Evolutionary conservation across 2,329 filamentous ascomycete species (phyloP), one percentile per base, ranked within the genome.

Genomic region (Botrytis byssoidea): DNA sequence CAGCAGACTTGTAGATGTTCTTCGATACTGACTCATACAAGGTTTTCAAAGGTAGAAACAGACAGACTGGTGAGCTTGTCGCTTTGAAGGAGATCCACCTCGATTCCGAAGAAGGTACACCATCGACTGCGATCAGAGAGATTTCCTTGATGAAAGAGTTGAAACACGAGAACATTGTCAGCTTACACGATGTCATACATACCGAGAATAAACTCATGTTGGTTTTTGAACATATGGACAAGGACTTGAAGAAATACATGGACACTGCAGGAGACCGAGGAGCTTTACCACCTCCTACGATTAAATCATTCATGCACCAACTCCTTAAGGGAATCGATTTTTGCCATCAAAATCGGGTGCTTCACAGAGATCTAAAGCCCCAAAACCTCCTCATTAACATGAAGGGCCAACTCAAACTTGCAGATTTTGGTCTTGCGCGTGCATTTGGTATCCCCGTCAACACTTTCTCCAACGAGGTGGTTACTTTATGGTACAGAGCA

Each of bases 161-260:
- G 78, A 98, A 98, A 84, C 96, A 99, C 84, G 95, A 98, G 83
- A 98, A 98, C 82, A 98, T 99, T 78, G 95, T 99, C 79, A 93
- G 92, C 74, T 90, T 99, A 8, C 94, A 98, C 87, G 96, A 99
- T 87, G 96, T 99, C 73, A 98, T 99, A 80, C 96, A 99, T 84
- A 99, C 96, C 74, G 96, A 99, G 86, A 99, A 98, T 85, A 99
- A 99, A 83, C 90, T 99, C 74, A 99, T 99, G 96, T 91, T 99
- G 59, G 96, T 99, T 16, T 99, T 99, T 79, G 96, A 99, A 83
- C 97, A 91, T 84, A 98, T 99, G 95, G 96, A 99, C 84, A 94
- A 95, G 82, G 96, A 99, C 81, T 86, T 99, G 18, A 99, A 99
- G 86, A 94, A 97, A 82, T 98, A 98, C 84, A 99, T 99, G 96